Evolutionary conservation across 2,329 filamentous ascomycete genomes (phyloP), one percentile per base, ranked within the genome.

Genomic region (Pseudocercospora eumusae): DNA sequence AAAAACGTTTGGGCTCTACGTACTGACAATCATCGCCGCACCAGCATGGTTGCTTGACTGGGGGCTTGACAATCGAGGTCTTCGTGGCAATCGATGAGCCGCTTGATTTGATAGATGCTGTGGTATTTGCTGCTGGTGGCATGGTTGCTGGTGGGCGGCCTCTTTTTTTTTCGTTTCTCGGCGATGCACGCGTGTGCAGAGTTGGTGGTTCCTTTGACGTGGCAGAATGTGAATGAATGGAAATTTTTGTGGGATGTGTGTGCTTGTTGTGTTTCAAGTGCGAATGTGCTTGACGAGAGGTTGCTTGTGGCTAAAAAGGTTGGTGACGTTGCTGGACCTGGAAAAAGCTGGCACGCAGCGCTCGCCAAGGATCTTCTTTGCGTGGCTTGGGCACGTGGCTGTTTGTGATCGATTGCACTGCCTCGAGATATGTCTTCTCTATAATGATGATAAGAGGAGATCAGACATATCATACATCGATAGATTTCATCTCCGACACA

Each of bases 31-130:
- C 63, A 33, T 65, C 63, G 42, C 73, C 73, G 54, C 73, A 74
- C 73, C 73, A 74, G 66, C 73, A 74, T 31, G 71, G 70, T 44
- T 71, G 64, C 63, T 72, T 73, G 61, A 73, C 66, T 8, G 66
- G 65, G 1, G 52, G 28, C 31, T 54, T 54, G n/a, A 67, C 66
- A 15, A 66, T 68, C 15, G 64, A 56, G 53, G 66, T 60, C 23
- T 67, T 68, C 13, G 61, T 54, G 13, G 56, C 56, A 25, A 60
- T 60, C n/a, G 65, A 62, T 13, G 68, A 58, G 7, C 64, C 60
- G 25, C 65, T 58, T 9, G 68, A 67, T 53, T 62, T 57, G 20
- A 59, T 54, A 3, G 68, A 67, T 15, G 69, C 52, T 13, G 64
- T 62, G 27, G 65, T 64, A 15, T 64, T 62, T 45, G 71, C 70